Evolutionary conservation across 306 rosid genomes (phyloP), one percentile per base, ranked within the genome.

Genomic region (Cicer cuneatum): DNA sequence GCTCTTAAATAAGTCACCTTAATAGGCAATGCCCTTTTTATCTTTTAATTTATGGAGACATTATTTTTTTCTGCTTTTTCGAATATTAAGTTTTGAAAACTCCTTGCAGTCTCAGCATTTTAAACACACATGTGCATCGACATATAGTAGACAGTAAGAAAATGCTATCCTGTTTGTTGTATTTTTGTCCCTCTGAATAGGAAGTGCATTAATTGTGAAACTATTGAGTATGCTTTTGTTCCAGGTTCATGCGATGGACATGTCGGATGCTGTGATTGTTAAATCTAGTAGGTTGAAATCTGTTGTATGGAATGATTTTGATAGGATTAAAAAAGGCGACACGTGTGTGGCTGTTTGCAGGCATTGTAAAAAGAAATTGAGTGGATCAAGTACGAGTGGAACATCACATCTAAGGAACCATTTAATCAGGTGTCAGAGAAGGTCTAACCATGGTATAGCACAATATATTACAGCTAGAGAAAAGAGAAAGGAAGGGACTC

Each of bases 341-440:
- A 82, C 93, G 4, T 95, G 87, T 75, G 78, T 95, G 79, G 99
- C 99, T 64, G 86, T 95, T 48, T 95, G 99, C 80, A 87, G 93
- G 87, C 99, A 95, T 65, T 95, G 99, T 81, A 95, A 89, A 75
- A 95, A 95, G 97, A 95, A 84, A 80, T 88, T 95, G 81, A 95
- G 99, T 61, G 99, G 99, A 70, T 95, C 99, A 67, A 95, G 99
- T 82, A 86, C 96, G 48, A 95, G 99, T 69, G 98, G 99, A 79
- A 95, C 98, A 61, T 95, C 99, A n/a, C 99, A 95, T 88, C 79
- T 95, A 80, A 89, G 99, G 83, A 95, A 95, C 81, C 99, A 95
- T 83, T 89, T 95, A 61, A 84, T 89, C 74, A 85, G 99, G 88
- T 95, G 99, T 75, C 98, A 92, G 82, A 90, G 96, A 84, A 86